Base-by-base conservation (phyloP, 257 asterid genomes). In the Pogostemon cablin region DNA sequence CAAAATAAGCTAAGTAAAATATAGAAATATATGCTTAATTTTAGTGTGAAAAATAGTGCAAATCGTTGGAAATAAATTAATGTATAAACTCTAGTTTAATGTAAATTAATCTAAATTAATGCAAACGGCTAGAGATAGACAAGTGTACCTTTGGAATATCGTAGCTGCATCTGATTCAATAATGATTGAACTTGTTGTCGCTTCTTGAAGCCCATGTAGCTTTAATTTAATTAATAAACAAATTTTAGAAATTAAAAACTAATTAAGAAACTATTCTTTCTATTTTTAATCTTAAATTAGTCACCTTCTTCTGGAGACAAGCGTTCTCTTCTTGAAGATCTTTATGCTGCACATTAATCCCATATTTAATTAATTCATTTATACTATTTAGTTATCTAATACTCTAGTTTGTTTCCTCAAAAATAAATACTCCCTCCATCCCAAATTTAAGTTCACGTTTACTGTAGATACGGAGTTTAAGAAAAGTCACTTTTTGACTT, bases 251-350 rank as follows among this genome's bases (percentile, higher is more conserved):
- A 25, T 25, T 25, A 25, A 25, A 25, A 25, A 25, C 32, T 25
- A 25, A 25, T 25, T 25, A 25, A 25, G 32, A 25, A 25, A 25
- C 32, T 25, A 25, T 25, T 25, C 32, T 25, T 25, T 25, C 32
- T 25, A 25, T 1, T 25, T 25, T 25, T 25, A 4, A 48, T 37
- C 32, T 61, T 42, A 47, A 40, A 8, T 34, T 72, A 37, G 35
- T 68, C 73, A 83, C 91, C 81, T 82, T 81, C 80, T 86, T 86
- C 65, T 83, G 88, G 74, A 83, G 88, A 78, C 71, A 66, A 67
- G 40, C 74, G 77, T 81, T 86, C 81, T 86, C 87, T 70, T 83
- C 88, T 69, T 81, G 88, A 20, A 86, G 87, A 54, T 79, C 85
- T 63, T 82, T 83, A 5, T 81, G 81, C 91, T 86, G 84, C 57